phyloP scores from a whole-genome alignment of 2,329 filamentous ascomycete genomes.

The Trichoderma sp. region DNA sequence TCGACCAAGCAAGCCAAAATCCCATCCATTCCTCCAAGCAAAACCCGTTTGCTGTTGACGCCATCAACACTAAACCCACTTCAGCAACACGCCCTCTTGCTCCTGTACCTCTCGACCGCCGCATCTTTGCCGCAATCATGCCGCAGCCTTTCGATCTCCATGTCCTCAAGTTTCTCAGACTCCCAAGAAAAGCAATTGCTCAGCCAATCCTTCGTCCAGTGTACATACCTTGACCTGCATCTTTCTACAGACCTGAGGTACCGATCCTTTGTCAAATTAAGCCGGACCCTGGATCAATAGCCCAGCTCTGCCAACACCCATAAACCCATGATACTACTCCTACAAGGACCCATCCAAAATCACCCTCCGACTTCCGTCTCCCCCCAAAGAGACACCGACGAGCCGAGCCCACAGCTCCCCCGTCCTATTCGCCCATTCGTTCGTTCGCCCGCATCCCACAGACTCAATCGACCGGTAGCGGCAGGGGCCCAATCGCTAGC shows the following conservation, averaged over 20 bases:
- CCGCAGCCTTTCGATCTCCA: not conserved
- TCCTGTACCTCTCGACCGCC: not conserved
- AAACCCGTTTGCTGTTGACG: constrained; percentile 16
- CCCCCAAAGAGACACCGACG: constrained; percentile 11
- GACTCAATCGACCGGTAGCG: not conserved
- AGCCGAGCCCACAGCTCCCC: constrained; percentile 19
- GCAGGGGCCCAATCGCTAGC: constrained; percentile 12
- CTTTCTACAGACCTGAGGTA: not conserved
- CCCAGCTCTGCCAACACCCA: not conserved
- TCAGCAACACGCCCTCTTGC: not conserved
- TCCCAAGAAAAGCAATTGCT: not conserved
- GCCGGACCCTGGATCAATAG: constrained; percentile 19
- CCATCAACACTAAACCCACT: constrained; percentile 27
- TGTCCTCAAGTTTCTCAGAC: not conserved
- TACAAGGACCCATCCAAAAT: constrained; percentile 8
- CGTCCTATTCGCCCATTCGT: constrained; percentile 13
- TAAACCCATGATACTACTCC: no score
- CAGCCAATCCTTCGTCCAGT: no score
- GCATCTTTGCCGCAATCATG: constrained; percentile 22
- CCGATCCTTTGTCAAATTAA: constrained; percentile 2
- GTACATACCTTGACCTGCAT: not conserved
- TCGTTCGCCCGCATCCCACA: not conserved
- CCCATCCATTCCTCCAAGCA: not conserved
- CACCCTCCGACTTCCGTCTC: constrained; percentile 28
- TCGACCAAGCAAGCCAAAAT: not conserved